Evolutionary conservation across 2,329 filamentous ascomycete genomes (phyloP).

Genomic region (Bipolaris oryzae): DNA sequence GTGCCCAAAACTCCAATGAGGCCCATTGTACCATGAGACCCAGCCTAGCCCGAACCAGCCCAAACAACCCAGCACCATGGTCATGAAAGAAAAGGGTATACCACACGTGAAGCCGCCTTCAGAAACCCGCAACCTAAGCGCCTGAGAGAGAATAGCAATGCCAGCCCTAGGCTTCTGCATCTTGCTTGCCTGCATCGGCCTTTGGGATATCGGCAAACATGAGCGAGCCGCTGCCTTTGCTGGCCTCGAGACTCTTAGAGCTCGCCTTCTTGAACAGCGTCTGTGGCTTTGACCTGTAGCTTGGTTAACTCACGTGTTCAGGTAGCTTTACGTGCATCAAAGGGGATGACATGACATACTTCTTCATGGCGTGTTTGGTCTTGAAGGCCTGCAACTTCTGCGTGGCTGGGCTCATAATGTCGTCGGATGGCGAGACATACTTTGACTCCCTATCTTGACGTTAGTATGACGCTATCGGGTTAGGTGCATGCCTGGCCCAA

Average conservation of each 20-base stretch:
- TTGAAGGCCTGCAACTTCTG: conserved; percentile 82
- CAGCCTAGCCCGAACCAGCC: background rate
- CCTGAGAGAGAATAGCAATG: background rate
- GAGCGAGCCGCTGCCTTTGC: conserved; percentile 37
- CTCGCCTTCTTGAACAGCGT: conserved; percentile 52
- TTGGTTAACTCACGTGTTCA: conserved; percentile 16
- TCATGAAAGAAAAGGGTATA: conserved; percentile 10
- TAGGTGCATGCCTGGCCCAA: conserved; percentile 12
- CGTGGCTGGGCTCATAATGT: conserved; percentile 85
- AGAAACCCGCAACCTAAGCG: background rate
- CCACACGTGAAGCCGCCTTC: background rate
- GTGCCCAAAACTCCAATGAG: conserved; percentile 4
- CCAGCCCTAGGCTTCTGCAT: conserved; percentile 4
- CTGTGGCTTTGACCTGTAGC: conserved; percentile 46
- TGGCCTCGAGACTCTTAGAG: conserved; percentile 48
- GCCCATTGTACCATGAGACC: background rate
- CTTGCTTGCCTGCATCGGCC: conserved; percentile 15
- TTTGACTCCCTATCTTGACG: conserved; percentile 52
- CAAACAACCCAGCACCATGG: background rate
- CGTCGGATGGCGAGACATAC: conserved; percentile 85
- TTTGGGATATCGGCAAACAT: conserved; percentile 49
- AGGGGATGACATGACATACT: conserved; percentile 38
- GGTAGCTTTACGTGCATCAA: background rate
- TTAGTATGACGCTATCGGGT: conserved; percentile 22
- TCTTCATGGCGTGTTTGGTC: conserved; percentile 81